These are phyloP conservation scores for Colletotrichum siamense DNA, from an alignment of 2,329 filamentous ascomycete genomes.

Conservation along the genomic window DNA sequence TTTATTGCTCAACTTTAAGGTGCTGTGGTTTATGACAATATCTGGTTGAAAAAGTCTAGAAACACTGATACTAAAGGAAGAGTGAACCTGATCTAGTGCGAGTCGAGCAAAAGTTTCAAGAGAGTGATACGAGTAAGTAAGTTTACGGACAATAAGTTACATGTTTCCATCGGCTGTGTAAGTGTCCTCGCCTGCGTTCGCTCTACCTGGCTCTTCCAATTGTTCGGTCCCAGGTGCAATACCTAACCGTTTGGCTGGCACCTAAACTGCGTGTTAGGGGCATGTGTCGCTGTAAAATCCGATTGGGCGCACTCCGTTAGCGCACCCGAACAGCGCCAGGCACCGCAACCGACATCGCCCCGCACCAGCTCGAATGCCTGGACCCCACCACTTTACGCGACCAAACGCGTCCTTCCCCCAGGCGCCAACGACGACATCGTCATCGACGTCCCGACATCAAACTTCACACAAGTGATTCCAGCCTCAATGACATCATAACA, in stretches of 20 bases:
- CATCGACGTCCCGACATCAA: background rate
- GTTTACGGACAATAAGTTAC: background rate
- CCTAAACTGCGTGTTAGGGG: background rate
- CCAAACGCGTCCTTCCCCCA: background rate
- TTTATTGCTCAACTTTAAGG: background rate
- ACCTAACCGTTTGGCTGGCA: no score
- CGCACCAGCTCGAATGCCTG: background rate
- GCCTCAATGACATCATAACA: constrained; percentile 46
- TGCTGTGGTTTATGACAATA: background rate
- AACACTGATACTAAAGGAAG: background rate
- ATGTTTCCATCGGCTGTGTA: background rate
- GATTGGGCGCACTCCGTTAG: background rate
- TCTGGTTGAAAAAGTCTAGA: accelerated
- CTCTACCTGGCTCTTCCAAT: background rate
- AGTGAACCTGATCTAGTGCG: accelerated
- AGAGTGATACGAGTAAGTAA: background rate
- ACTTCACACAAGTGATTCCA: constrained; percentile 22
- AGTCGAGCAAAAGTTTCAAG: accelerated
- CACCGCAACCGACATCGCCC: background rate
- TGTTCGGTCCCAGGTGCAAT: no score
- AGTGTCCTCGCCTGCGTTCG: background rate
- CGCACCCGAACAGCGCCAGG: background rate
- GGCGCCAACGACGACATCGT: background rate
- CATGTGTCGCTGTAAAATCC: background rate
- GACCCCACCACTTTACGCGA: background rate